Base-by-base conservation (phyloP, 352 stramenopile genomes). In the Globisporangium orthogonon region DNA sequence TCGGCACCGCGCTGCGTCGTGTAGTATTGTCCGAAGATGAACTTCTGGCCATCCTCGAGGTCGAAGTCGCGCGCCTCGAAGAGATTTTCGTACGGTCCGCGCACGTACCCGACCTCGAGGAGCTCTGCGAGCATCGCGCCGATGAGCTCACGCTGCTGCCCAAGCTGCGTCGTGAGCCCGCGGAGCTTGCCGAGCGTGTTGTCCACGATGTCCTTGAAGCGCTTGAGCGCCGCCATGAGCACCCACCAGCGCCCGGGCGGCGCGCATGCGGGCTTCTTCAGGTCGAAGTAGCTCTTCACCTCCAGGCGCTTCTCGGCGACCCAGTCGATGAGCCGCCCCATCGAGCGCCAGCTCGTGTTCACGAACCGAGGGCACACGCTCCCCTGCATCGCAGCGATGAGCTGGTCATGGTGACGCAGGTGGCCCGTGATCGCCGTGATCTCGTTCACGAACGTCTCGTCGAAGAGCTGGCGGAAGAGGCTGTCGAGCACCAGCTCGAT, bases 211-310 rank as follows among this genome's bases (percentile, higher is more conserved):
- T 63, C 50, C 10, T 37, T 33, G 44, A 58, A 63, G 31, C 58
- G 58, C 43, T 63, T 63, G 13, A 63, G 44, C 29, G 50, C 58
- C 18, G 58, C 58, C 58, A 63, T 58, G 58, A 63, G 52, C 41
- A 63, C 50, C 50, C 51, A 63, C 50, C 50, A 63, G 7, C 30
- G 52, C 9, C 43, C 15, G 6, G 35, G 17, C 9, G 59, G 59
- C 11, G 59, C 52, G 15, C 59, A 60, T 28, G 59, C 30, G 29
- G 59, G 52, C 47, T 51, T 37, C 52, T 51, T 46, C n/a, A 33
- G 7, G 59, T 65, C 53, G 43, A 60, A 60, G 40, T 65, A 37
- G 17, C 17, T 44, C 48, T 65, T 54, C 46, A 65, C 59, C 3
- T 40, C 52, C 7, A 37, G 30, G 0, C 59, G 59, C 9, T 60